These are phyloP conservation scores for Aristolochia contorta DNA, from an alignment of 164 flowering plant genomes.

Conservation along the genomic window DNA sequence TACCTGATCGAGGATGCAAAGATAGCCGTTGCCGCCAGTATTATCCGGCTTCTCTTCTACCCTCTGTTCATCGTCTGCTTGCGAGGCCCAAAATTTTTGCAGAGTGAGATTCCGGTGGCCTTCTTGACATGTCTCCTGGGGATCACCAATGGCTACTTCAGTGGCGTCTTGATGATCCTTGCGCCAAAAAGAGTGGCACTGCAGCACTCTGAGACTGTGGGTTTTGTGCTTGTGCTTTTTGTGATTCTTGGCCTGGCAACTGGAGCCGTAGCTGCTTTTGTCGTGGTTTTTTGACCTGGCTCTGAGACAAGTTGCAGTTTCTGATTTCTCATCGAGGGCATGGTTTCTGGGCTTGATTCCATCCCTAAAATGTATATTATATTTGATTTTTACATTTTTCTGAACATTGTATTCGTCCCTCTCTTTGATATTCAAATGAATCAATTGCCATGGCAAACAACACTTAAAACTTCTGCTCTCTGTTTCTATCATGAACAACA, in stretches of 20 bases:
- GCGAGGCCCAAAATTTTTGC: conserved; percentile 80
- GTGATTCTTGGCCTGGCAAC: conserved; percentile 62
- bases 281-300: conserved; percentile 67
- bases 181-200: conserved; percentile 71
- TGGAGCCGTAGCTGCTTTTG: conserved; percentile 85
- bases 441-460: no score
- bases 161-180: conserved; percentile 74
- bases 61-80: conserved; percentile 79
- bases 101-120: conserved; percentile 80
- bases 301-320: no score
- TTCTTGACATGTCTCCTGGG: conserved; percentile 81
- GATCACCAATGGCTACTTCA: conserved; percentile 80
- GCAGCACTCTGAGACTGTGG: conserved; percentile 83
- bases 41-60: conserved; percentile 60
- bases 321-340: no score
- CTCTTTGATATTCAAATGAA: no score
- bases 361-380: no score
- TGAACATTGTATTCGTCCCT: no score
- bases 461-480: no score
- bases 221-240: conserved; percentile 73
- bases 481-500: no score
- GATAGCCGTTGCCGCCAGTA: conserved; percentile 57
- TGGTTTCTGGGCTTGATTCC: no score
- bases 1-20: conserved; percentile 59
- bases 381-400: no score